Conservation (phyloP, 2,329 filamentous ascomycete genomes). For the Colletotrichum sidae region DNA sequence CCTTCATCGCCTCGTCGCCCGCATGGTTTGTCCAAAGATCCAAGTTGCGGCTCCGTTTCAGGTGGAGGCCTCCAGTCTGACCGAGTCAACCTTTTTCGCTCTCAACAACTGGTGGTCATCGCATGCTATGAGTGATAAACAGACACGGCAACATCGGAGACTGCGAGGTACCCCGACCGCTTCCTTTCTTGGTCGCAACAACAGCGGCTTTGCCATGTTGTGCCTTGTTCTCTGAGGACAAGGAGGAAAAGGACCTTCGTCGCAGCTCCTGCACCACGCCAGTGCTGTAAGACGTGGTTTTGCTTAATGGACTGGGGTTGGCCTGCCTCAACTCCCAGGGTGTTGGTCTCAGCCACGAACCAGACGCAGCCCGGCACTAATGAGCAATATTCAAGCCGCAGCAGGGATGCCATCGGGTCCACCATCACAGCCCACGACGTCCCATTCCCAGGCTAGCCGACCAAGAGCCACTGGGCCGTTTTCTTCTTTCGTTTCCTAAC, state of each 20-base stretch:
- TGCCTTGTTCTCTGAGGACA: neutral
- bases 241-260: neutral
- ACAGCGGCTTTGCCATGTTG: neutral
- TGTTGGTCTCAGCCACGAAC: constrained; percentile 32
- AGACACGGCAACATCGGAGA: neutral
- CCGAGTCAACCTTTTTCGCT: constrained; percentile 7
- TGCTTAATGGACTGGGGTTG: neutral
- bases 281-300: neutral
- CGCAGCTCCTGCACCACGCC: constrained; percentile 12
- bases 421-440: constrained; percentile 23
- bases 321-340: constrained; percentile 25
- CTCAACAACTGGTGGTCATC: neutral
- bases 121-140: neutral
- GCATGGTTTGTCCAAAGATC: constrained; percentile 2
- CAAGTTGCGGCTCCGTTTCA: constrained; percentile 12
- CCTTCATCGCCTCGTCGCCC: neutral
- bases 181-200: no score
- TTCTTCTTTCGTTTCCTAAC: constrained; percentile 2
- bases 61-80: constrained; percentile 30
- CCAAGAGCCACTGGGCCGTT: neutral
- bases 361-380: constrained; percentile 7
- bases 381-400: constrained; percentile 27
- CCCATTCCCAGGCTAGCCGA: neutral
- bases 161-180: no score
- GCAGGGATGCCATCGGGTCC: constrained; percentile 17